phyloP scores from a whole-genome alignment of 495 filamentous ascomycete species.

The Penicillium arizonense region DNA sequence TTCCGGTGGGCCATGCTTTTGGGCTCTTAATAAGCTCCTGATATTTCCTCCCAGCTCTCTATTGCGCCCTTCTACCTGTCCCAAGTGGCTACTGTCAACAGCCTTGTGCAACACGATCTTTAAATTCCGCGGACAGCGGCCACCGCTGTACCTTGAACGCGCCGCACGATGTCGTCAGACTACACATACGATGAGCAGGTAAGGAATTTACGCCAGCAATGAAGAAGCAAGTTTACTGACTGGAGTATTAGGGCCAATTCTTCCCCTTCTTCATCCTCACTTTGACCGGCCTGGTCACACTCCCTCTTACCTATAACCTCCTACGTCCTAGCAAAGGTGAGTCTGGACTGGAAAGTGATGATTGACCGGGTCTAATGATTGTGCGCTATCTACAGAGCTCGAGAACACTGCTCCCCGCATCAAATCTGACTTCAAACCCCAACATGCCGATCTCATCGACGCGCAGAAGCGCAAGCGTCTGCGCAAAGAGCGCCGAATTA shows the following conservation, averaged over 20 bases:
- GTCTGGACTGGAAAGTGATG: constrained; percentile 17
- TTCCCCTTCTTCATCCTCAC: constrained; percentile 98
- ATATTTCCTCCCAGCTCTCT: neutral
- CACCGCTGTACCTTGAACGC: constrained; percentile 36
- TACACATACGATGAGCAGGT: constrained; percentile 98
- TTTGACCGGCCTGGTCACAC: constrained; percentile 78
- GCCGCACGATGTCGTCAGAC: constrained; percentile 81
- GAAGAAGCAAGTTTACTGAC: constrained; percentile 4
- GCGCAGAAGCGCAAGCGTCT: constrained; percentile 82
- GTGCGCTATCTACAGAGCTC: constrained; percentile 42
- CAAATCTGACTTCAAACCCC: constrained; percentile 73
- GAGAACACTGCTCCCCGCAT: constrained; percentile 68
- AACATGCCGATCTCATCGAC: constrained; percentile 81
- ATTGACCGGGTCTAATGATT: neutral
- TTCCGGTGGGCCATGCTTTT: constrained; percentile 23
- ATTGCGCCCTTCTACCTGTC: neutral
- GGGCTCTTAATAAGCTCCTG: constrained; percentile 13
- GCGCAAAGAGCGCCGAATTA: constrained; percentile 84
- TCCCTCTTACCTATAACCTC: constrained; percentile 86
- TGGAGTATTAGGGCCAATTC: constrained; percentile 73
- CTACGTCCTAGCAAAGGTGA: constrained; percentile 73
- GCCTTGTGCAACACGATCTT: constrained; percentile 24
- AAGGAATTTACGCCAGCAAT: constrained; percentile 6
- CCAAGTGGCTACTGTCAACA: constrained; percentile 6
- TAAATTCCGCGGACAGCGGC: constrained; percentile 32